Percentiles rank a stretch among this genome's conserved stretches.
These are phyloP conservation scores for Boletus pseudopeckii DNA, from an alignment of 768 basidiomycete genomes.

Conservation along the genomic window DNA sequence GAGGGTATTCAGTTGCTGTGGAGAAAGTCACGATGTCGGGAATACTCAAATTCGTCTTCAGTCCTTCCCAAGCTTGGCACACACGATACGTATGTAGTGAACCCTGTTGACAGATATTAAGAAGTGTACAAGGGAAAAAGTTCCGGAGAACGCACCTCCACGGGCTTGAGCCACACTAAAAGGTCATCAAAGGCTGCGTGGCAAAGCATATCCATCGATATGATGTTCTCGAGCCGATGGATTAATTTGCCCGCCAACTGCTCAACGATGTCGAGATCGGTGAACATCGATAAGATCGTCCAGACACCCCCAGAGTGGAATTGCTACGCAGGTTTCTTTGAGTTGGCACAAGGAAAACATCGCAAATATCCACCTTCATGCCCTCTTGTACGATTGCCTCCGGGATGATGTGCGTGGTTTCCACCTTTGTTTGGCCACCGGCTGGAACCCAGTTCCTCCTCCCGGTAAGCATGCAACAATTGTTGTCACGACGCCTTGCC, in stretches of 20 bases:
- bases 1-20: neutral
- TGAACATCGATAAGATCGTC: neutral
- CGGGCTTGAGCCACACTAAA: conserved; percentile 4
- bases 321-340: no score
- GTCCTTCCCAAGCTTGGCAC: neutral
- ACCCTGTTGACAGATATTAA: neutral
- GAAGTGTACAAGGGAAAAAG: neutral
- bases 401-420: neutral
- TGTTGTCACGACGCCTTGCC: neutral
- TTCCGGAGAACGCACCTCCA: neutral
- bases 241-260: neutral
- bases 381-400: neutral
- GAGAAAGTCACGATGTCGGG: neutral
- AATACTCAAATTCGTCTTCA: neutral
- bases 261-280: neutral
- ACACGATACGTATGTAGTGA: neutral
- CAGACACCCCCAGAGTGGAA: neutral
- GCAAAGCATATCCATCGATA: neutral
- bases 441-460: neutral
- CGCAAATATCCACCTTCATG: neutral
- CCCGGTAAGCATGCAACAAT: neutral
- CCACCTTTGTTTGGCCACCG: neutral
- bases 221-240: neutral
- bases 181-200: neutral
- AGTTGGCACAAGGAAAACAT: no score